Conservation (phyloP, 106 monocot species). For the Phalaenopsis equestris region DNA sequence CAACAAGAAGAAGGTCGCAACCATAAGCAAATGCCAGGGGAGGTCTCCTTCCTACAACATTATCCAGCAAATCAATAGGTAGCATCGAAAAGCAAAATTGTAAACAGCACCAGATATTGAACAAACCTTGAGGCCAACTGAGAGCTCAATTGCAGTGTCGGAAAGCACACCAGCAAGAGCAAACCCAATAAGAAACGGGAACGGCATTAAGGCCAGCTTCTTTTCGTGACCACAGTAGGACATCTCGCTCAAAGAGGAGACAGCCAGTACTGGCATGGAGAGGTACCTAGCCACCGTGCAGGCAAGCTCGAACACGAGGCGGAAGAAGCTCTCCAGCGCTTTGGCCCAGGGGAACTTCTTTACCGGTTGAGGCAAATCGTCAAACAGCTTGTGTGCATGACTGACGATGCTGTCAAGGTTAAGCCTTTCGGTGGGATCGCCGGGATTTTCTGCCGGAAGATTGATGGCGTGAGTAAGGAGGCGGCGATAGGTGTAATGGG, state of each 20-base stretch:
- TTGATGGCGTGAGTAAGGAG: slow-evolving; percentile 13
- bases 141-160: slow-evolving; percentile 28
- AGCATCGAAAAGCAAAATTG: neutral
- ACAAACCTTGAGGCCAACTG: slow-evolving; percentile 35
- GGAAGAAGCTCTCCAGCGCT: slow-evolving; percentile 13
- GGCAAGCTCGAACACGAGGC: slow-evolving; percentile 26
- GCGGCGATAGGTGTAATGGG: neutral
- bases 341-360: slow-evolving; percentile 59
- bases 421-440: slow-evolving; percentile 3
- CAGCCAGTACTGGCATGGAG: slow-evolving; percentile 38
- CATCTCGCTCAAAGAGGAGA: slow-evolving; percentile 76
- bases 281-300: slow-evolving; percentile 44
- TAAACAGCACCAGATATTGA: neutral
- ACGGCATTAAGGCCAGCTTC: slow-evolving; percentile 50
- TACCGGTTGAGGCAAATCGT: slow-evolving; percentile 41
- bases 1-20: slow-evolving; percentile 46
- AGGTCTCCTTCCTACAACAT: slow-evolving; percentile 28
- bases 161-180: slow-evolving; percentile 30
- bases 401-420: neutral
- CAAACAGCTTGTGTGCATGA: slow-evolving; percentile 15
- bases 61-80: neutral
- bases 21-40: slow-evolving; percentile 50
- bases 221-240: slow-evolving; percentile 75
- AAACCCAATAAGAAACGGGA: slow-evolving; percentile 54
- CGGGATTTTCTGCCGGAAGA: slow-evolving; percentile 15